Base-by-base conservation (phyloP, 2,329 filamentous ascomycete genomes). In the Verticillium isaacii region DNA sequence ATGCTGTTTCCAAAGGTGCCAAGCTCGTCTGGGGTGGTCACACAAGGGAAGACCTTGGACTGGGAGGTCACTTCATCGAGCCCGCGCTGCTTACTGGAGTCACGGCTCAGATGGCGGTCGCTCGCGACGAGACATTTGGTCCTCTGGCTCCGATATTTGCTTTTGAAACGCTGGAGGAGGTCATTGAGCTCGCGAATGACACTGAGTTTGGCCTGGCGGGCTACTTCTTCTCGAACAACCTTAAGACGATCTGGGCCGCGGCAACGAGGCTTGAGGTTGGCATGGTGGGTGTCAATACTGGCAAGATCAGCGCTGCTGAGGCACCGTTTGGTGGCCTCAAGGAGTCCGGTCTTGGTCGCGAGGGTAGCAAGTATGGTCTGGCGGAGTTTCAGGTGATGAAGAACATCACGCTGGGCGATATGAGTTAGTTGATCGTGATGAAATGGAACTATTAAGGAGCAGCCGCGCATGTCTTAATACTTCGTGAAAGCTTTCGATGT, bases 91-190 rank as follows among this genome's bases (percentile, higher is more conserved):
- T 92, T 60, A 83, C 85, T 15, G 83, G 85, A 57, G 88, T 90
- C 81, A 89, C 76, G 14, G 78, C 80, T 64, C 82, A 88, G 41
- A 92, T 91, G 89, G 75, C 81, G 61, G 77, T 92, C 63, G 83
- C 86, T 32, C 78, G 79, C 2, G 89, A 92, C 66, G 89, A 92
- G 73, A 91, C 88, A 0, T 92, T 92, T 68, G 89, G 88, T 1
- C 89, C 89, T 1, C 82, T 92, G 0, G 87, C 88, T 0, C 88
- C 86, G 1, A 72, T 92, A 2, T 90, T 90, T 74, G 78, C 82
- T 15, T 92, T 92, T 70, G 81, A 89, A 34, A 86, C 82, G 0
- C 89, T 92, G 71, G 85, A 87, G 36, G 88, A 92, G 63, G 89
- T 90, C 7, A 81, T 91, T 9, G 77, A 82, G 61, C 75, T 88